Evolutionary conservation across 805 yeast genomes (phyloP).

Genomic region (Metschnikowia anglica): DNA sequence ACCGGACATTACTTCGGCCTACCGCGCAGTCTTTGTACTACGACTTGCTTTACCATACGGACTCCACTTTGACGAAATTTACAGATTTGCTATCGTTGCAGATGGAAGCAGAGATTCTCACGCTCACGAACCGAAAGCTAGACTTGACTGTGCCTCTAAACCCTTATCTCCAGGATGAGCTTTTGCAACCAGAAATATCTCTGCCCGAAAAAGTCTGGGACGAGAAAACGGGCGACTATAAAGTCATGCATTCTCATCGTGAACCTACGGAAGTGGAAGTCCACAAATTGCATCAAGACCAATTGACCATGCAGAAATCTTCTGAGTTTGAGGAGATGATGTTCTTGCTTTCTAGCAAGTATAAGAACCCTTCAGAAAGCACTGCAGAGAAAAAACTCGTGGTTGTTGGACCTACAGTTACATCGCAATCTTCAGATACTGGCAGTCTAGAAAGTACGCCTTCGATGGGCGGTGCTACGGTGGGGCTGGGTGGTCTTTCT

Average conservation of each 20-base stretch:
- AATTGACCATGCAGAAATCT: slow-evolving; percentile 59
- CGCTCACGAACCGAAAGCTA: slow-evolving; percentile 73
- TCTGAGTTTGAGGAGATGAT: slow-evolving; percentile 85
- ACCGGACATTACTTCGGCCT: slow-evolving; percentile 75
- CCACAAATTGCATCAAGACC: slow-evolving; percentile 44
- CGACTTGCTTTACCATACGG: slow-evolving; percentile 82
- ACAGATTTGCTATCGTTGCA: slow-evolving; percentile 76
- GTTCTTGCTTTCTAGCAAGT: slow-evolving; percentile 47
- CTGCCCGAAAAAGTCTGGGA: slow-evolving; percentile 48
- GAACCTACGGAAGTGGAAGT: slow-evolving; percentile 27
- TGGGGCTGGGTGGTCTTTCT: slow-evolving; percentile 3
- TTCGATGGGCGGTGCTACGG: slow-evolving; percentile 13
- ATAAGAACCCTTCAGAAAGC: slow-evolving; percentile 39
- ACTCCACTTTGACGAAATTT: slow-evolving; percentile 67
- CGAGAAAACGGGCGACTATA: slow-evolving; percentile 33
- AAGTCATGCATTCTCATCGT: slow-evolving; percentile 32
- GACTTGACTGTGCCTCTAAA: slow-evolving; percentile 72
- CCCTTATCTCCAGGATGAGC: slow-evolving; percentile 54
- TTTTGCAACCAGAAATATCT: slow-evolving; percentile 48
- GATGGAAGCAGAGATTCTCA: slow-evolving; percentile 84
- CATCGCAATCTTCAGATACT: slow-evolving; percentile 16
- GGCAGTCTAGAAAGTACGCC: slow-evolving; percentile 22
- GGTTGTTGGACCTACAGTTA: slow-evolving; percentile 34
- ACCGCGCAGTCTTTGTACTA: slow-evolving; percentile 79
- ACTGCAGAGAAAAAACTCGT: slow-evolving; percentile 38